Evolutionary conservation across 441 rosid genomes (phyloP).

Genomic region (Raphanus hybrid): DNA sequence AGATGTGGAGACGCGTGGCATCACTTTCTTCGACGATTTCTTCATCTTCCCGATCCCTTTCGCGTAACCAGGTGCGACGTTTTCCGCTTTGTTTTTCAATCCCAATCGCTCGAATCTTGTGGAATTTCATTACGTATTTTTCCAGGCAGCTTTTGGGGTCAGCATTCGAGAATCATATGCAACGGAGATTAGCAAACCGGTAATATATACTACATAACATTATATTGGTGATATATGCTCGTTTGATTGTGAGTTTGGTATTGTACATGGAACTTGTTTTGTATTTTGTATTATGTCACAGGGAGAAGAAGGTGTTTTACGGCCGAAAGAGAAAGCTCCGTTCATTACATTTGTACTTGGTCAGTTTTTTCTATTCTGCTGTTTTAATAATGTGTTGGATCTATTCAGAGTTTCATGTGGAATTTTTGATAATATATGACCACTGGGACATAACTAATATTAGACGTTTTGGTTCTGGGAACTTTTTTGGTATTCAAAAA

Average conservation of each 20-base stretch:
- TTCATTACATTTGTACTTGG: slow-evolving; percentile 91
- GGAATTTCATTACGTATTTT: not conserved
- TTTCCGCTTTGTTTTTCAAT: slow-evolving; percentile 14
- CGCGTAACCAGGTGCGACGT: slow-evolving; percentile 49
- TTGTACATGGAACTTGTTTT: slow-evolving; percentile 8
- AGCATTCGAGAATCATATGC: slow-evolving; percentile 45
- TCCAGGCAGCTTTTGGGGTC: slow-evolving; percentile 51
- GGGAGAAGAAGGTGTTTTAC: slow-evolving; percentile 55
- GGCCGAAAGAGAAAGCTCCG: slow-evolving; percentile 51
- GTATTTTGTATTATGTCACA: slow-evolving; percentile 23
- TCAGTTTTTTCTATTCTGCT: slow-evolving; percentile 36
- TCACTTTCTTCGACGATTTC: slow-evolving; percentile 57
- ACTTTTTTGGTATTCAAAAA: too few species aligned
- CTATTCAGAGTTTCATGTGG: not conserved
- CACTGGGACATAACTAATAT: too few species aligned
- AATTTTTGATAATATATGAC: not conserved
- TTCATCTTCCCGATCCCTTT: slow-evolving; percentile 55
- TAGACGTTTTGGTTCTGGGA: too few species aligned
- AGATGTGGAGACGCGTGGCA: slow-evolving; percentile 78
- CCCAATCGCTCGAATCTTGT: slow-evolving; percentile 6
- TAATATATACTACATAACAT: slow-evolving; percentile 22
- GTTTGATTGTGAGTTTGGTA: not conserved
- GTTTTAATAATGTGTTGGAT: not conserved
- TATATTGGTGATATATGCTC: not conserved
- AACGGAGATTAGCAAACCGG: slow-evolving; percentile 53